Percentiles rank a stretch among this genome's conserved stretches.
These are phyloP conservation scores for Xylaria sp. DNA, from an alignment of 2,329 filamentous ascomycete genomes.

Conservation along the genomic window DNA sequence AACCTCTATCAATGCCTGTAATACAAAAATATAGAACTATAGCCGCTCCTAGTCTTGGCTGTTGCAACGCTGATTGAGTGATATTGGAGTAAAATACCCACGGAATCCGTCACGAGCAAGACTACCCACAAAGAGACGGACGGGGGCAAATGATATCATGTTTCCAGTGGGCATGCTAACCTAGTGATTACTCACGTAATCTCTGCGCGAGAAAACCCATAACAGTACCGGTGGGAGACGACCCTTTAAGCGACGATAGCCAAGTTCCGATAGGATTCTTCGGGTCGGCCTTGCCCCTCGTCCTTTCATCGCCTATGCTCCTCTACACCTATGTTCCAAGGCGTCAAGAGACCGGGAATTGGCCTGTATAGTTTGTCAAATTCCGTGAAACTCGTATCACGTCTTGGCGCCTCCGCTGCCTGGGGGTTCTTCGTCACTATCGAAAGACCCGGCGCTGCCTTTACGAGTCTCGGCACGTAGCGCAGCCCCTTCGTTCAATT, in stretches of 20 bases:
- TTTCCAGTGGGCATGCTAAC: slow-evolving; percentile 7
- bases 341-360: slow-evolving; percentile 13
- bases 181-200: slow-evolving; percentile 3
- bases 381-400: slow-evolving; percentile 34
- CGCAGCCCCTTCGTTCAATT: slow-evolving; percentile 49
- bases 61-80: slow-evolving; percentile 25
- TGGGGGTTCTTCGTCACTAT: slow-evolving; percentile 52
- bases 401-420: slow-evolving; percentile 51
- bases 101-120: slow-evolving; percentile 5
- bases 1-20: slow-evolving; percentile 25
- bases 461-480: slow-evolving; percentile 47
- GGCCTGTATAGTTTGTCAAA: neutral
- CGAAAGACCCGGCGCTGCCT: slow-evolving; percentile 50
- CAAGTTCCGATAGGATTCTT: slow-evolving; percentile 5
- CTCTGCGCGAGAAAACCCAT: slow-evolving; percentile 8
- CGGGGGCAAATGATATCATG: neutral
- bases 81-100: slow-evolving; percentile 22
- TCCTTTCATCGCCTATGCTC: neutral
- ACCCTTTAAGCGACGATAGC: neutral
- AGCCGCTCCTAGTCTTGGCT: slow-evolving; percentile 21
- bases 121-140: slow-evolving; percentile 16
- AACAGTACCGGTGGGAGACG: neutral
- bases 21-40: slow-evolving; percentile 28
- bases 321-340: slow-evolving; percentile 25
- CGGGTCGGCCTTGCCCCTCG: slow-evolving; percentile 1